phyloP scores from a whole-genome alignment of 2,329 filamentous ascomycete genomes.

The Mycosphaerelloides madeirae region DNA sequence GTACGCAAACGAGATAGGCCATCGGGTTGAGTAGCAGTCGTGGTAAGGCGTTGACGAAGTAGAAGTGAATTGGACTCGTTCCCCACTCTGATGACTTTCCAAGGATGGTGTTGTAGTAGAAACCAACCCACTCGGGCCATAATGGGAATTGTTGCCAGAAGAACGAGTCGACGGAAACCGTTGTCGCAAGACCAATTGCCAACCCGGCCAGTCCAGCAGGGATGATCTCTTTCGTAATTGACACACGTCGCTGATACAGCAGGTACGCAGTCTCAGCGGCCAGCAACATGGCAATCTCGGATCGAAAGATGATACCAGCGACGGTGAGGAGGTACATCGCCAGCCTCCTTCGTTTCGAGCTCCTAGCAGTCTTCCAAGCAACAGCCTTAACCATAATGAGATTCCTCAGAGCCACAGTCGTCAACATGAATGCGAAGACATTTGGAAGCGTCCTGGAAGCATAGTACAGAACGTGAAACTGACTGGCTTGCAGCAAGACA shows the following conservation, averaged over 20 bases:
- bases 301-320: constrained; percentile 79
- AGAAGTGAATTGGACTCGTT: constrained; percentile 77
- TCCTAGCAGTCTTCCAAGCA: constrained; percentile 32
- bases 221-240: constrained; percentile 56
- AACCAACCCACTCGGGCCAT: constrained; percentile 87
- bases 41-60: constrained; percentile 76
- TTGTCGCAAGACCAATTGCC: constrained; percentile 61
- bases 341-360: constrained; percentile 52
- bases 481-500: constrained; percentile 67
- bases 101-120: constrained; percentile 84
- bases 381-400: constrained; percentile 46
- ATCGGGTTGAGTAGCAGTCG: constrained; percentile 79
- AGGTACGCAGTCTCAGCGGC: constrained; percentile 62
- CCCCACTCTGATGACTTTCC: constrained; percentile 86
- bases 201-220: constrained; percentile 62
- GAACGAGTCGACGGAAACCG: constrained; percentile 78
- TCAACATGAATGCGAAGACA: constrained; percentile 88
- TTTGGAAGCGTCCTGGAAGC: constrained; percentile 88
- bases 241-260: constrained; percentile 52
- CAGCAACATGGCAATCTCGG: constrained; percentile 80
- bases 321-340: constrained; percentile 72
- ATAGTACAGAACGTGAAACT: constrained; percentile 94
- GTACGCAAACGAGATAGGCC: constrained; percentile 50
- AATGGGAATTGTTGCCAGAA: constrained; percentile 76
- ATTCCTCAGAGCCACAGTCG: constrained; percentile 58